Conservation (phyloP, 106 monocot species). For the Vanilla planifolia region DNA sequence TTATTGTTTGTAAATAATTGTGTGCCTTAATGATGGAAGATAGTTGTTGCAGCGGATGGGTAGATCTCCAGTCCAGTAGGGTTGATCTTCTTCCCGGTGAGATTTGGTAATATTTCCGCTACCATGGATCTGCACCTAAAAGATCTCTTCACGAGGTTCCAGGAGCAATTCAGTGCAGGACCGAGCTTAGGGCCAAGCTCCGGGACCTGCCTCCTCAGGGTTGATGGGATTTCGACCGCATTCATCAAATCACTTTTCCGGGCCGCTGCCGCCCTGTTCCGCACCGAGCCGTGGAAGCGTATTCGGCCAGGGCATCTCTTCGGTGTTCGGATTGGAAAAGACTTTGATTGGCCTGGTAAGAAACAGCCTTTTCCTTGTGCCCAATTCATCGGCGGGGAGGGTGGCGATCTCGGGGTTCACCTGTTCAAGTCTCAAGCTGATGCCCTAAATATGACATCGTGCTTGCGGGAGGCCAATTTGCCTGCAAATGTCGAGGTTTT, state of each 20-base stretch:
- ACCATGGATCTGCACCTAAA: constrained; percentile 53
- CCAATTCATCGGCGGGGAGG: constrained; percentile 58
- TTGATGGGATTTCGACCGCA: constrained; percentile 23
- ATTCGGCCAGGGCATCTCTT: constrained; percentile 42
- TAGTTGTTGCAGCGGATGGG: too few relatives aligned
- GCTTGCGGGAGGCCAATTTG: constrained; percentile 17
- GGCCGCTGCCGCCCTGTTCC: constrained; percentile 51
- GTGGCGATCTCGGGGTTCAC: constrained; percentile 57
- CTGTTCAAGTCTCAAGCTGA: constrained; percentile 47
- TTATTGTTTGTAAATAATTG: too few relatives aligned
- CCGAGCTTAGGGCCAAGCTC: constrained; percentile 50
- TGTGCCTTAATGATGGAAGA: too few relatives aligned
- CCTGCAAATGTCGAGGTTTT: constrained; percentile 34
- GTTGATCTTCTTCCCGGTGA: constrained; percentile 2
- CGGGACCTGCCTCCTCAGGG: constrained; percentile 37
- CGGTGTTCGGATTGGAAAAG: constrained; percentile 41
- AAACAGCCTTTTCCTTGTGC: constrained; percentile 42
- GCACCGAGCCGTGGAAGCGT: constrained; percentile 59
- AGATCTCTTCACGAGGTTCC: constrained; percentile 37
- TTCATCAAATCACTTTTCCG: constrained; percentile 46
- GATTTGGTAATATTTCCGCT: not conserved
- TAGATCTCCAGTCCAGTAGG: too few relatives aligned
- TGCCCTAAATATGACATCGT: constrained; percentile 23
- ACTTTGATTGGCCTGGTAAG: constrained; percentile 42
- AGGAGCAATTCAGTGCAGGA: constrained; percentile 49